Conservation (phyloP, 371 early-diverging fungal species). For the Mucor ambiguus region DNA sequence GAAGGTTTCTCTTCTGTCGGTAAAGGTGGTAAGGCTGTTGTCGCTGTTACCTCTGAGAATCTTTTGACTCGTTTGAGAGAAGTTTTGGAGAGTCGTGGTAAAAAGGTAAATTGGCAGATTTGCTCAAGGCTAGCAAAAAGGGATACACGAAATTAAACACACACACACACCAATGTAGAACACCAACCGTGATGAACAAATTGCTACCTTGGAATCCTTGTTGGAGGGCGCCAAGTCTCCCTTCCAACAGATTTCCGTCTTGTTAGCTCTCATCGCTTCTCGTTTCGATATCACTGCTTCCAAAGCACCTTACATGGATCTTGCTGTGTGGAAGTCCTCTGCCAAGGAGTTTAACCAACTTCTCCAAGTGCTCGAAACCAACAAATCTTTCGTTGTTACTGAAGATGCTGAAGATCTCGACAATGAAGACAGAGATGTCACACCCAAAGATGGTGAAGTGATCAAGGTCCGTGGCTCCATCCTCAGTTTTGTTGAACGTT, state of each 20-base stretch:
- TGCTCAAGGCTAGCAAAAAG: neutral
- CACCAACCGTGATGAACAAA: constrained; percentile 85
- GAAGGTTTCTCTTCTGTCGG: constrained; percentile 86
- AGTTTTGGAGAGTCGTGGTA: constrained; percentile 87
- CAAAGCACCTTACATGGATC: constrained; percentile 70
- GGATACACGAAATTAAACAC: neutral
- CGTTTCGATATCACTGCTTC: constrained; percentile 85
- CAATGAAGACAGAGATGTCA: constrained; percentile 70
- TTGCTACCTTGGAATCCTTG: constrained; percentile 70
- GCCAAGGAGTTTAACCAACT: constrained; percentile 73
- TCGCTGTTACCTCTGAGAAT: constrained; percentile 62
- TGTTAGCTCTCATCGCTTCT: constrained; percentile 87
- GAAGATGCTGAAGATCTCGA: constrained; percentile 72
- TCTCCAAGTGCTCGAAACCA: constrained; percentile 74
- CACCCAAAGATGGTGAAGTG: constrained; percentile 52
- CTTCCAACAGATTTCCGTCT: constrained; percentile 84
- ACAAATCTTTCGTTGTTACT: constrained; percentile 59
- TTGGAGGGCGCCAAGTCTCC: constrained; percentile 70
- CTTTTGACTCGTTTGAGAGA: constrained; percentile 83
- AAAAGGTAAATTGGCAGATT: constrained; percentile 62
- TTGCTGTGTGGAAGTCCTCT: constrained; percentile 82
- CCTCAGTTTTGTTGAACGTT: constrained; percentile 87
- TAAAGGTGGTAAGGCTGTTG: constrained; percentile 75
- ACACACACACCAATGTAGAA: constrained; percentile 49
- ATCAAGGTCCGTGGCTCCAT: constrained; percentile 83